Conservation (phyloP, 345 rosid species). For the Cardamine resedifolia region DNA sequence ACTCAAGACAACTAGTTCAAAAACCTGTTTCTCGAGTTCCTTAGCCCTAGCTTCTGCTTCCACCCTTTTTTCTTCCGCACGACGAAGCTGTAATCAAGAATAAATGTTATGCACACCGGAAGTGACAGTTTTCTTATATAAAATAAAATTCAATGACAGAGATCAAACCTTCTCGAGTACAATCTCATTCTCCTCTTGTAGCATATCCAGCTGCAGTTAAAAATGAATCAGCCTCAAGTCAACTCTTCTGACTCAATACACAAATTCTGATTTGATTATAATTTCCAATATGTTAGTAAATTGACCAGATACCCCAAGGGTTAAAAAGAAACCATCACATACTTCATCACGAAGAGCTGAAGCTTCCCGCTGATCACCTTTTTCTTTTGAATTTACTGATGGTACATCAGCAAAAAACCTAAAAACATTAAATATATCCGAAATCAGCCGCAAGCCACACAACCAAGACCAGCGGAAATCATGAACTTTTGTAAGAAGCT, state of each 20-base stretch:
- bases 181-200: conserved; percentile 86
- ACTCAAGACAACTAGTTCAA: conserved; percentile 10
- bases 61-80: conserved; percentile 75
- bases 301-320: conserved; percentile 8
- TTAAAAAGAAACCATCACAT: conserved; percentile 35
- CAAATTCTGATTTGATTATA: not conserved
- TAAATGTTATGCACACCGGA: conserved; percentile 27
- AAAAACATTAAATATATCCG: conserved; percentile 25
- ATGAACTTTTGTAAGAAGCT: not conserved
- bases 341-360: conserved; percentile 99
- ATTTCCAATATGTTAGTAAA: not conserved
- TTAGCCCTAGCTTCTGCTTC: conserved; percentile 92
- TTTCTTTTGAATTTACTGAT: conserved; percentile 54
- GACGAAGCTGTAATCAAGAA: conserved; percentile 60
- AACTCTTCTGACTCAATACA: conserved; percentile 4
- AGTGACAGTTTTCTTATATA: conserved; percentile 11
- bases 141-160: not conserved
- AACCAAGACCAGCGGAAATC: not conserved
- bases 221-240: conserved; percentile 33
- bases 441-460: not conserved
- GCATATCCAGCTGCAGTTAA: conserved; percentile 86
- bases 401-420: conserved; percentile 72
- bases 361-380: conserved; percentile 83
- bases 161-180: conserved; percentile 62
- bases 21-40: conserved; percentile 98